A percentile compares a stretch with the other conserved stretches of the same genome.
Evolutionary conservation across 1,284 basidiomycete genomes (phyloP).

Genomic region (Heliocybe sulcata): DNA sequence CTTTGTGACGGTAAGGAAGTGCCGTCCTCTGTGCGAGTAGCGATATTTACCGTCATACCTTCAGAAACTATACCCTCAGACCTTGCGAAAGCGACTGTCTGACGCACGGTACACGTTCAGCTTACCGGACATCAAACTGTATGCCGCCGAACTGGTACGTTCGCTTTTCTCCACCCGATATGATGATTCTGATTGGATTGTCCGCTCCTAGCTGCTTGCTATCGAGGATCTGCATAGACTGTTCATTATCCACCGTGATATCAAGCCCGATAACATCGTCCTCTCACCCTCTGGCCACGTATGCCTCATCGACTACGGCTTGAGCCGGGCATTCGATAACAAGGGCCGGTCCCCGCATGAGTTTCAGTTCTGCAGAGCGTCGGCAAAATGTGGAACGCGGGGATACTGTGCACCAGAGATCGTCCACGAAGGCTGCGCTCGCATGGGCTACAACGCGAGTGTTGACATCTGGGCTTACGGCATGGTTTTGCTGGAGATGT

Average conservation of each 20-base stretch:
- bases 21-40: not conserved
- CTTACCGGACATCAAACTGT: not conserved
- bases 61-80: not conserved
- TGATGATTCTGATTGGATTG: conserved; percentile 10
- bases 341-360: conserved; percentile 11
- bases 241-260: conserved; percentile 56
- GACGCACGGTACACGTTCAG: not conserved
- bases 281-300: conserved; percentile 41
- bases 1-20: not conserved
- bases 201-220: conserved; percentile 1
- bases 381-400: conserved; percentile 52
- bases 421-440: conserved; percentile 16
- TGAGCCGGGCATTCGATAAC: conserved; percentile 14
- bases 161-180: too few relatives aligned
- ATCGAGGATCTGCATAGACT: conserved; percentile 15
- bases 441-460: not conserved
- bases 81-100: not conserved
- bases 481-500: not conserved
- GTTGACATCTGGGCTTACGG: not conserved
- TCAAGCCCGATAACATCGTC: conserved; percentile 61
- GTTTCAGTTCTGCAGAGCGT: conserved; percentile 9
- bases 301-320: conserved; percentile 58
- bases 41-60: not conserved
- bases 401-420: conserved; percentile 58
- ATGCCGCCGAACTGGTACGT: not conserved